phyloP scores from a whole-genome alignment of 2,329 filamentous ascomycete genomes.

The Aureobasidium sp. region DNA sequence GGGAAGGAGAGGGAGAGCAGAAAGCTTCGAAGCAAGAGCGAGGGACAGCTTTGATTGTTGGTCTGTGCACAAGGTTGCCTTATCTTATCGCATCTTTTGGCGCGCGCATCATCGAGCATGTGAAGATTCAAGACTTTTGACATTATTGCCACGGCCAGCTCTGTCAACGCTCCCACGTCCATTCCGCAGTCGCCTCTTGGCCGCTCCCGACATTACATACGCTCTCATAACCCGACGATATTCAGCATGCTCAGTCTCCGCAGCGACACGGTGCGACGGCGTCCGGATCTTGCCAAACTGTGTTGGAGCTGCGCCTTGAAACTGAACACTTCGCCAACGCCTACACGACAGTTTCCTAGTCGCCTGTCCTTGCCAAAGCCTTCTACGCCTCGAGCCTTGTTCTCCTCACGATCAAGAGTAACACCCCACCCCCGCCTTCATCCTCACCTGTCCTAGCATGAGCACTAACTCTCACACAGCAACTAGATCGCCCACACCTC shows the following conservation, averaged over 20 bases:
- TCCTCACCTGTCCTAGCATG: too few species aligned
- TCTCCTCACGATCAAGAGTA: not conserved
- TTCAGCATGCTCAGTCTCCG: conserved; percentile 9
- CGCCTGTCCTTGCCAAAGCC: not conserved
- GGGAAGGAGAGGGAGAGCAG: not conserved
- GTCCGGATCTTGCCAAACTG: conserved; percentile 5
- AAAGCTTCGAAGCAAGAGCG: not conserved
- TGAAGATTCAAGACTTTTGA: conserved; percentile 8
- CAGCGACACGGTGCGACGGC: not conserved
- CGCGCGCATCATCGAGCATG: not conserved
- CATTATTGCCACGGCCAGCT: not conserved
- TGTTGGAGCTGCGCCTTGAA: conserved; percentile 19
- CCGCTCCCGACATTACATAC: not conserved
- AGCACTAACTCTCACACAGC: not conserved
- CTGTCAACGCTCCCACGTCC: not conserved
- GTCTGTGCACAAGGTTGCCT: not conserved
- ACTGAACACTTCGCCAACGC: not conserved
- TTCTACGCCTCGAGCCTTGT: not conserved
- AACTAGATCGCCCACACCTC: not conserved
- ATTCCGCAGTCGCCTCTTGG: too few species aligned
- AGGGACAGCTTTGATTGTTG: not conserved
- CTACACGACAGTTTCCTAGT: not conserved
- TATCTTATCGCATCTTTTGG: not conserved
- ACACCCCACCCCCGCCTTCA: too few species aligned
- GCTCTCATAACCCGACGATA: too few species aligned